These are phyloP conservation scores for Forsythia viridissima DNA, from an alignment of 257 asterid species.

Conservation along the genomic window DNA sequence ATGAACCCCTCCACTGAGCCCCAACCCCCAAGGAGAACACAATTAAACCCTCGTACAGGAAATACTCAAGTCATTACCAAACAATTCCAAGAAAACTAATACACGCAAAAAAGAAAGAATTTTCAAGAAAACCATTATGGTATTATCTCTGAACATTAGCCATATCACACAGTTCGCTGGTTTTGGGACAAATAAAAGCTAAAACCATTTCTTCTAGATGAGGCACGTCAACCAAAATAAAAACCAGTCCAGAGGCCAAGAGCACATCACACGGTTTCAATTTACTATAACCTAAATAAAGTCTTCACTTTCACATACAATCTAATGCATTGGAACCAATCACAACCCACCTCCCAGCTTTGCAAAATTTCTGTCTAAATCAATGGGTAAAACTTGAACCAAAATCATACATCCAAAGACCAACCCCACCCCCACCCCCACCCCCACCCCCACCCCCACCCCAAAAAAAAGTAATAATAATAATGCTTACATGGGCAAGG, in stretches of 20 bases:
- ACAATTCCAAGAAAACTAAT: background rate
- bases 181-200: background rate
- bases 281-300: background rate
- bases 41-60: background rate
- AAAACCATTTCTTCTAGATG: background rate
- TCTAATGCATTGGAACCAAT: background rate
- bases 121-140: background rate
- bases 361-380: background rate
- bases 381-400: background rate
- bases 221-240: background rate
- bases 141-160: background rate
- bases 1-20: background rate
- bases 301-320: background rate
- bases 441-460: too few species aligned
- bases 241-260: background rate
- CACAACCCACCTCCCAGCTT: background rate
- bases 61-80: background rate
- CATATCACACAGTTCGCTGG: background rate
- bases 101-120: background rate
- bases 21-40: background rate
- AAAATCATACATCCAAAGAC: background rate
- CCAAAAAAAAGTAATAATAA: background rate
- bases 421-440: too few species aligned
- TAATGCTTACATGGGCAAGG: background rate
- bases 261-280: background rate